Conservation (phyloP, 495 filamentous ascomycete genomes). For the Extremus antarcticus region DNA sequence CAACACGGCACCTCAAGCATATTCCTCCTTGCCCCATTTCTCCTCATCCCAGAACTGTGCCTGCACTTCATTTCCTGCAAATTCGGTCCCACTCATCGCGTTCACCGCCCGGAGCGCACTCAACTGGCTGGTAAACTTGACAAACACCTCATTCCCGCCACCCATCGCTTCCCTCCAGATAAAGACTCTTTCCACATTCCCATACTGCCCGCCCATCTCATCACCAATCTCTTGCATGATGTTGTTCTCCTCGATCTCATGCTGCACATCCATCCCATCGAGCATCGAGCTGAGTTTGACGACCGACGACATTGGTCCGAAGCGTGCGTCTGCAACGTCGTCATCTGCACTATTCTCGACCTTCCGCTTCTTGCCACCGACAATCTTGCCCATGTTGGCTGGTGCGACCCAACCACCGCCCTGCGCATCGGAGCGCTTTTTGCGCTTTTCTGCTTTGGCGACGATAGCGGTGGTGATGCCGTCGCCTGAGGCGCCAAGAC, state of each 20-base stretch:
- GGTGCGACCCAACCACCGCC: constrained; percentile 65
- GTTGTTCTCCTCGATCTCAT: constrained; percentile 57
- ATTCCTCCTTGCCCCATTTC: constrained; percentile 66
- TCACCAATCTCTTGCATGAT: constrained; percentile 90
- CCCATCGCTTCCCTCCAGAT: constrained; percentile 47
- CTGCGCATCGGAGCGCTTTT: constrained; percentile 64
- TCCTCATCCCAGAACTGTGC: constrained; percentile 71
- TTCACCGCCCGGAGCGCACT: constrained; percentile 84
- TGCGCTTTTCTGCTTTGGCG: constrained; percentile 67
- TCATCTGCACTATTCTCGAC: constrained; percentile 29
- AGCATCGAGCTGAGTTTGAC: constrained; percentile 73
- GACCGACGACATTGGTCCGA: constrained; percentile 68
- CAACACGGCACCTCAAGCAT: constrained; percentile 25
- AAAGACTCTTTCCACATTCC: constrained; percentile 71
- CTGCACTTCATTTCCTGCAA: constrained; percentile 71
- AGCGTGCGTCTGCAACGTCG: constrained; percentile 38
- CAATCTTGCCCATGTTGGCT: constrained; percentile 65
- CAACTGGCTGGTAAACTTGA: constrained; percentile 74
- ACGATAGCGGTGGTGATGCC: constrained; percentile 76
- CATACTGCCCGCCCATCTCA: constrained; percentile 76
- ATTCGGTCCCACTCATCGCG: constrained; percentile 69
- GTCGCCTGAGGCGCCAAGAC: constrained; percentile 65
- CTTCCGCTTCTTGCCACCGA: constrained; percentile 52
- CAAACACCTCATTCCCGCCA: constrained; percentile 59
- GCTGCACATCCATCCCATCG: constrained; percentile 61